A percentile compares a stretch with the other conserved stretches of the same genome.
phyloP scores from a whole-genome alignment of 768 basidiomycete genomes.

The Agrocybe praecox region DNA sequence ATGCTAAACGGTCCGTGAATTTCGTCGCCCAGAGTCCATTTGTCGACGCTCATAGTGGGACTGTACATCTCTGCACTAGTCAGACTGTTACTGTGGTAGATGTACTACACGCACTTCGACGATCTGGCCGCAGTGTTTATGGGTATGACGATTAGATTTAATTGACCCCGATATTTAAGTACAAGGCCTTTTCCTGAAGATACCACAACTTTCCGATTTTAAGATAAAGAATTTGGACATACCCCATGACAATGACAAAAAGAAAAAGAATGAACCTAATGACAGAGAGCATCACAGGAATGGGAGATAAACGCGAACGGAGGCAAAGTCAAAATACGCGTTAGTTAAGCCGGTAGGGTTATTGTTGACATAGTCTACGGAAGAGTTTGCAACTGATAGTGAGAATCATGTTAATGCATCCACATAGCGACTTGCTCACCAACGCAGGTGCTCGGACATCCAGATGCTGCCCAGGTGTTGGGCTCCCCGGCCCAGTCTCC shows the following conservation, averaged over 20 bases:
- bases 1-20: background rate
- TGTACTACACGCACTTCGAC: background rate
- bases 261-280: background rate
- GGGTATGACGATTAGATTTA: background rate
- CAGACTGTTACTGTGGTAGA: background rate
- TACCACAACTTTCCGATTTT: too few relatives aligned
- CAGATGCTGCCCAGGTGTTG: constrained; percentile 41
- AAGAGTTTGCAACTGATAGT: too few relatives aligned
- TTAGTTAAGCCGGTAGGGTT: constrained; percentile 62
- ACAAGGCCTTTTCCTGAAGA: too few relatives aligned
- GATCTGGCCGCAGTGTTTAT: background rate
- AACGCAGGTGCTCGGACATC: constrained; percentile 59
- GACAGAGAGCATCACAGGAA: background rate
- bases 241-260: too few relatives aligned
- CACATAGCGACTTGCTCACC: constrained; percentile 40
- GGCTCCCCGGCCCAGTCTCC: constrained; percentile 57
- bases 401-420: background rate
- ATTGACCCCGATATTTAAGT: too few relatives aligned
- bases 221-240: too few relatives aligned
- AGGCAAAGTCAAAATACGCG: constrained; percentile 71
- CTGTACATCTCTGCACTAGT: background rate
- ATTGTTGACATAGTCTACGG: constrained; percentile 54
- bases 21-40: too few relatives aligned
- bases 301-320: constrained; percentile 42
- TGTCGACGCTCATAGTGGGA: too few relatives aligned